Evolutionary conservation across 768 basidiomycete species (phyloP), one percentile per base, ranked within the genome.

Genomic region (Chalciporus piperatus): DNA sequence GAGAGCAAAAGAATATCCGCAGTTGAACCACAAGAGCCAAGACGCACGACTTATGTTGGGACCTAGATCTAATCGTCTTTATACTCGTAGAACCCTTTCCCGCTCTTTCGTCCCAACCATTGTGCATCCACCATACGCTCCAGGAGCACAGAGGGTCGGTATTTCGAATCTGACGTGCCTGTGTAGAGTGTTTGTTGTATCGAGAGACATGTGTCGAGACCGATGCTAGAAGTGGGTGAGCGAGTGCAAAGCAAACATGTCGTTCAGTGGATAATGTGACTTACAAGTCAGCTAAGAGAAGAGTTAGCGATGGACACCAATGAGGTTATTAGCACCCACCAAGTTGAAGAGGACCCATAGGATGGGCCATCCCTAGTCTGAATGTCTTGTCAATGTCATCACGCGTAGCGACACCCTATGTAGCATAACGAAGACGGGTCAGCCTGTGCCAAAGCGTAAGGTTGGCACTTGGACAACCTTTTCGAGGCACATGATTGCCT

Each of bases 301-400:
- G 25, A 7, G 22, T 60, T 51, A 67, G 38, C 22, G 13, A 45
- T 12, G 20, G 7, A 32, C 32, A 8, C 27, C 14, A 16, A 40
- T 27, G 23, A 23, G 39, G 25, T 1, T 0, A 45, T 4, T 44
- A 43, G 19, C 13, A 48, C 70, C 46, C 57, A 83, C 89, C 92
- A 16, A 96, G 80, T 60, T 93, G 90, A 6, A 97, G 72, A 2
- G 94, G 94, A 4, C 95, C 94, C 89, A 97, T 95, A 3, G 93
- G 92, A 62, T 94, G 90, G 56, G 85, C 85, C 92, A 96, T 96
- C 30, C 95, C 96, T 19, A 98, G 75, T 64, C 85, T 88, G 45
- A 98, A 80, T 0, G 94, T 98, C 59, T 87, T 93, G 71, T 98
- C 95, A 52, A 98, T 97, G 65, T 98, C 93, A 45, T 97, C 92